Evolutionary conservation across 176 grass and related monocot genomes (phyloP).

Genomic region (Alloteropsis semialata): DNA sequence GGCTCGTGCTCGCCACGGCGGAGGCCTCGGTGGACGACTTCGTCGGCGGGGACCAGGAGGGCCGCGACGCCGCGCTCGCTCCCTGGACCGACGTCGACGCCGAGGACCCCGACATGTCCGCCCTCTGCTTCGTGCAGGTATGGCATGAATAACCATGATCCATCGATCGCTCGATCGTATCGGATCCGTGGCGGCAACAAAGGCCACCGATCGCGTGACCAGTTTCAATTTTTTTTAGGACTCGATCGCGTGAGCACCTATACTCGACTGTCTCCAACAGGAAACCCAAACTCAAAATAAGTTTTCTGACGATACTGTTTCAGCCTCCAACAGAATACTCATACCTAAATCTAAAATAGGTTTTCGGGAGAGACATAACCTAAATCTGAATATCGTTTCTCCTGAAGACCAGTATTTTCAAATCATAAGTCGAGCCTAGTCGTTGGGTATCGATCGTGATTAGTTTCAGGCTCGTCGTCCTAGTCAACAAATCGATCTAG

Average conservation of each 20-base stretch:
- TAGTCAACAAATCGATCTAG: no score
- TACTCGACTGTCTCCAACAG: no score
- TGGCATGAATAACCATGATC: background rate
- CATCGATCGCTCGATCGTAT: background rate
- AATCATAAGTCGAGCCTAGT: no score
- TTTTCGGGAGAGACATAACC: no score
- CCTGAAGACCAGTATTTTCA: no score
- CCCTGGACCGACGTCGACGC: slow-evolving; percentile 50
- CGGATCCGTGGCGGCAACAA: background rate
- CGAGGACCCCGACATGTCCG: slow-evolving; percentile 55
- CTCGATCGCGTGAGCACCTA: background rate
- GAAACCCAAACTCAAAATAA: no score
- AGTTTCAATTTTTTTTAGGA: background rate
- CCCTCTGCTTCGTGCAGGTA: slow-evolving; percentile 73
- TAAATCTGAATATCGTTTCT: no score
- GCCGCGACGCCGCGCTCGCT: slow-evolving; percentile 42
- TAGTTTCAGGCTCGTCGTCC: no score
- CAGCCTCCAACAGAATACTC: no score
- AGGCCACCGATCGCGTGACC: background rate
- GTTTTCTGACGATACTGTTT: no score
- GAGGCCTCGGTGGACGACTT: background rate
- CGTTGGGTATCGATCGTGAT: no score
- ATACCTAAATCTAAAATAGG: no score
- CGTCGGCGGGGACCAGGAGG: background rate
- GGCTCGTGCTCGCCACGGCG: background rate